Conservation (phyloP, 371 early-diverging fungal genomes). For the Gilbertella persicaria region DNA sequence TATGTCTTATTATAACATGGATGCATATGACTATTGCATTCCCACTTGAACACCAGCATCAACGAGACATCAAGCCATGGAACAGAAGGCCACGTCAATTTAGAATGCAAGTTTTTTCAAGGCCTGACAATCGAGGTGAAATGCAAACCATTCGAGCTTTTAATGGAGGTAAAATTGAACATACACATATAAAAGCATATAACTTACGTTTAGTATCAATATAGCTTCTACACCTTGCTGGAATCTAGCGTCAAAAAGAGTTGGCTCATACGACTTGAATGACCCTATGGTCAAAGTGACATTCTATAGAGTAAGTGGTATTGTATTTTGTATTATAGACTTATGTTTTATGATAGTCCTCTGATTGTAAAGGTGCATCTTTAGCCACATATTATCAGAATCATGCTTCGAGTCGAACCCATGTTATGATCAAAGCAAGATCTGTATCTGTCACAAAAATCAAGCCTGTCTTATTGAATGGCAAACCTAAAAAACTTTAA, state of each 20-base stretch:
- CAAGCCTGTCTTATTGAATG: slow-evolving; percentile 18
- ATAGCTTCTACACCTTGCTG: slow-evolving; percentile 22
- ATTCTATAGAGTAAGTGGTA: slow-evolving; percentile 24
- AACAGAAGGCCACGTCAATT: slow-evolving; percentile 29
- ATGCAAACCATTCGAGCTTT: slow-evolving; percentile 17
- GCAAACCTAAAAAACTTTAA: slow-evolving; percentile 5
- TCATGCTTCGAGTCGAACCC: slow-evolving; percentile 12
- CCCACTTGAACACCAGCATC: no score
- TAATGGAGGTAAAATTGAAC: slow-evolving; percentile 17
- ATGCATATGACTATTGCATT: no score
- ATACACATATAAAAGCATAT: neutral
- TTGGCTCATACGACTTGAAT: slow-evolving; percentile 29
- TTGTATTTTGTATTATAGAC: no score
- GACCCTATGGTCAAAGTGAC: slow-evolving; percentile 31
- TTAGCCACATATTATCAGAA: slow-evolving; percentile 20
- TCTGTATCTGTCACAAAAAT: slow-evolving; percentile 27
- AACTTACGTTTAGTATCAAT: neutral
- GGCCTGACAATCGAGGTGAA: slow-evolving; percentile 22
- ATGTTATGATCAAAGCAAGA: slow-evolving; percentile 26
- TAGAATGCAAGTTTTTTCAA: slow-evolving; percentile 27
- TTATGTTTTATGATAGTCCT: slow-evolving; percentile 21
- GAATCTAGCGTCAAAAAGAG: slow-evolving; percentile 27
- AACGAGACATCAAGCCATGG: no score
- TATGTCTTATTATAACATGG: no score
- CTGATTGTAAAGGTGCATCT: slow-evolving; percentile 25